Evolutionary conservation across 2,329 filamentous ascomycete genomes (phyloP), one percentile per base, ranked within the genome.

Genomic region (Ramichloridium luteum): DNA sequence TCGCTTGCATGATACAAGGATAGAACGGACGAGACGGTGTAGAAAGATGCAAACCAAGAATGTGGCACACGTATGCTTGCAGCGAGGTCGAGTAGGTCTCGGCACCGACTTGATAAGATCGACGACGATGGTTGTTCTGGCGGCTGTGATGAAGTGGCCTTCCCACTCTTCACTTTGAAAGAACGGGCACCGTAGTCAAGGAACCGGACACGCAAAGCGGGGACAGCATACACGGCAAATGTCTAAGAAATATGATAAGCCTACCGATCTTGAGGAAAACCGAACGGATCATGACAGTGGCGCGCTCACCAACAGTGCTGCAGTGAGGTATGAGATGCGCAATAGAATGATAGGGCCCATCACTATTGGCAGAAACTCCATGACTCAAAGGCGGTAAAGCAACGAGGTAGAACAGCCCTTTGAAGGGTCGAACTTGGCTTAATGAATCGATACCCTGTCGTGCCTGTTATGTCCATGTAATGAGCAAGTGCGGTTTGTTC

Each of bases 11-110:
- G 94, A 54, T 86, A 80, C 4, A 73, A 48, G 1, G 82, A 86
- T 37, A 72, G 75, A 2, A 62, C 51, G 4, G 85, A 59, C 3
- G 82, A 88, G 20, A 75, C 54, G 32, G 80, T 51, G 55, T 98
- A 96, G 60, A 93, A 96, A 46, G 90, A 80, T 26, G 68, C 70
- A 56, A 96, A 96, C 76, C 82, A 96, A 39, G 70, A 70, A 59
- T 96, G 90, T 13, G 88, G 85, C 20, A 94, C 78, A 51, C 72
- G 71, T 43, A 69, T 54, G 22, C 55, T 59, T 18, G 70, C 66
- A 13, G 70, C 48, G 35, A 51, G 52, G 45, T 75, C 70, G 8
- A 56, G 31, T 8, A 43, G 12, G 14, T 15, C 23, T 3, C 18
- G 25, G 6, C 42, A 5, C 17, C 17, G 8, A 30, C 13, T 31